Evolutionary conservation across 2,329 filamentous ascomycete species (phyloP), one percentile per base, ranked within the genome.

Genomic region (Microascus cirrosus): DNA sequence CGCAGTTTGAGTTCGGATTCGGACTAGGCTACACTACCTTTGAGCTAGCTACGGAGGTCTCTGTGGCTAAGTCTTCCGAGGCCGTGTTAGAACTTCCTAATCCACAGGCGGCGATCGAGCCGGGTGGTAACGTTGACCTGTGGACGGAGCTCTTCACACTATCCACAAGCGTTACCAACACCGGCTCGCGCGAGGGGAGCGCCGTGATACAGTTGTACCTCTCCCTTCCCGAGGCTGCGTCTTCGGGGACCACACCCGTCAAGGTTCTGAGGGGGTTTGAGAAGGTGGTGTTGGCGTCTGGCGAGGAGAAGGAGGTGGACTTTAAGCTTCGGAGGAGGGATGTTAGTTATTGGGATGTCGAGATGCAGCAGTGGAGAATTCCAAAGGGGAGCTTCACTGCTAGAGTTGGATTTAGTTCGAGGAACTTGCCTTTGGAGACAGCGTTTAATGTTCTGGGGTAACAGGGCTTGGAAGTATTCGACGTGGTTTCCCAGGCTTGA

Each of bases 1-100:
- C 89, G 1, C 81, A 89, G 61, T 94, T 85, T 70, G 89, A 92
- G 66, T 95, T 94, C 63, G 90, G 90, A 7, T 88, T 81, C 65
- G 90, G 90, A 58, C 75, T 95, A 12, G 88, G 83, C 3, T 95
- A 94, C 77, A 90, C 89, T 1, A 89, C 80, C 2, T 93, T 95
- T 67, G 70, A 81, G 58, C 90, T 90, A 73, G 83, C 85, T n/a
- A 72, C 94, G 39, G 69, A 76, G 28, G 73, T 90, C 36, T 65
- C 74, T 62, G 78, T 79, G 63, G 70, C 72, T 53, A 64, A 74
- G 20, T 76, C 75, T 1, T 69, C 68, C 20, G 65, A 74, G 0
- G 89, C 89, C 73, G 64, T 63, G 11, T n/a, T n/a, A n/a, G n/a
- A n/a, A n/a, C n/a, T n/a, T n/a, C 79, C 87, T 0, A 83, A 84